Base-by-base conservation (phyloP, 352 stramenopile genomes). In the Poterioochromonas sp. region DNA sequence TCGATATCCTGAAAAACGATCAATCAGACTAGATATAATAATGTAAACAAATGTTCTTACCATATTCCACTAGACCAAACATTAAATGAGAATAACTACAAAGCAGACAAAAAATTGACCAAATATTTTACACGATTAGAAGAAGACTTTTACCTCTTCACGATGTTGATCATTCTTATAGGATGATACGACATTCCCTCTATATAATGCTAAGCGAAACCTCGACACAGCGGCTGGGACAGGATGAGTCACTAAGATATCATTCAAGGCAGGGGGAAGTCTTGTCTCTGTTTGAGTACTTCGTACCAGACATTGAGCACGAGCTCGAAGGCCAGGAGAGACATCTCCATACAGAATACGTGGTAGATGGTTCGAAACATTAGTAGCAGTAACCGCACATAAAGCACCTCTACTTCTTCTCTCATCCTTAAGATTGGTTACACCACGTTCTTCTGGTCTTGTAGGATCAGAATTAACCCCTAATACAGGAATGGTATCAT, bases 21-120 rank as follows among this genome's bases (percentile, higher is more conserved):
- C 32, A 63, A 5, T 41, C 47, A 54, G 43, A 29, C 73, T 71
- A 78, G 3, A 43, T 47, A 77, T 32, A 39, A 26, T 20, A 12
- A 40, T 20, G 32, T 18, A 60, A 32, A 35, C 26, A 32, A 68
- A 12, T 77, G 3, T 26, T 35, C 65, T 26, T 77, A 77, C 87
- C 89, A 94, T 77, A 94, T 87, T 1, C 89, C 89, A 2, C 83
- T 89, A 15, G 83, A 89, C 89, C 89, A 94, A n/a, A 92, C 87
- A 83, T 94, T 94, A n/a, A 91, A 80, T 47, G 80, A 86, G 34
- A 88, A 83, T 43, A 84, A 62, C 20, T 69, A 49, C 18, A 34
- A 62, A n/a, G 34, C 18, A 44, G 18, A 5, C 44, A 62, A 26
- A 65, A 40, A 54, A 39, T 51, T 79, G 22, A 12, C 12, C 11